phyloP scores from a whole-genome alignment of 2,329 filamentous ascomycete species.

The Apiospora phragmitis region DNA sequence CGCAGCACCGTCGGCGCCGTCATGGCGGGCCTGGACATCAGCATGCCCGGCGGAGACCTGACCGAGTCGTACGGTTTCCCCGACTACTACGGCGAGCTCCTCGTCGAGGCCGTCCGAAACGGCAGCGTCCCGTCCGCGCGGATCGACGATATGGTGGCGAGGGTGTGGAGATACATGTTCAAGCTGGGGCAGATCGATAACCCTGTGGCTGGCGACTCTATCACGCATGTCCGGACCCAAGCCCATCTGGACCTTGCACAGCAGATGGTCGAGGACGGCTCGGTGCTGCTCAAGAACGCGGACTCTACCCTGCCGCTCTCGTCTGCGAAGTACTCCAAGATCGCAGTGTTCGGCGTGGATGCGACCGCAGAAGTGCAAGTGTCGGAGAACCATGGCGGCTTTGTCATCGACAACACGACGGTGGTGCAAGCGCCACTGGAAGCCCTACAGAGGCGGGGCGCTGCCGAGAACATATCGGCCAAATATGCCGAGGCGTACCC shows the following conservation, averaged over 20 bases:
- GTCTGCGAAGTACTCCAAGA: slow-evolving; percentile 50
- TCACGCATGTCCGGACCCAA: slow-evolving; percentile 10
- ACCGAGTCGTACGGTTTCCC: slow-evolving; percentile 35
- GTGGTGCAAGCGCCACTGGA: slow-evolving; percentile 19
- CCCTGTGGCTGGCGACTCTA: not conserved
- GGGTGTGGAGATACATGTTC: slow-evolving; percentile 30
- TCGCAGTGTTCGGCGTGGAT: slow-evolving; percentile 64
- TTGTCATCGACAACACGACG: slow-evolving; percentile 20
- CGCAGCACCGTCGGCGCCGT: slow-evolving; percentile 53
- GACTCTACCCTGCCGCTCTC: slow-evolving; percentile 49
- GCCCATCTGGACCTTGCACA: slow-evolving; percentile 8
- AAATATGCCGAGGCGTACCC: slow-evolving; percentile 21
- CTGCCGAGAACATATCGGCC: slow-evolving; percentile 18
- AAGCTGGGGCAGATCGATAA: slow-evolving; percentile 8
- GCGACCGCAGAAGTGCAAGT: slow-evolving; percentile 50
- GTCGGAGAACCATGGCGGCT: slow-evolving; percentile 20
- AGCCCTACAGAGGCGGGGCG: slow-evolving; percentile 12
- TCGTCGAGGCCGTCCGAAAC: slow-evolving; percentile 54
- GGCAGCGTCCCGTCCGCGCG: slow-evolving; percentile 59
- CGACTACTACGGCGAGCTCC: slow-evolving; percentile 55
- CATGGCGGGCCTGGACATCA: slow-evolving; percentile 55
- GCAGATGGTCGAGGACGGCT: slow-evolving; percentile 52
- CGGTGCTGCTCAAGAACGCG: slow-evolving; percentile 67
- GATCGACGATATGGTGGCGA: slow-evolving; percentile 67
- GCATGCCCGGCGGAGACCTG: slow-evolving; percentile 52